Evolutionary conservation across 2,329 filamentous ascomycete species (phyloP).

Genomic region (Beauveria scarabaeidicola): DNA sequence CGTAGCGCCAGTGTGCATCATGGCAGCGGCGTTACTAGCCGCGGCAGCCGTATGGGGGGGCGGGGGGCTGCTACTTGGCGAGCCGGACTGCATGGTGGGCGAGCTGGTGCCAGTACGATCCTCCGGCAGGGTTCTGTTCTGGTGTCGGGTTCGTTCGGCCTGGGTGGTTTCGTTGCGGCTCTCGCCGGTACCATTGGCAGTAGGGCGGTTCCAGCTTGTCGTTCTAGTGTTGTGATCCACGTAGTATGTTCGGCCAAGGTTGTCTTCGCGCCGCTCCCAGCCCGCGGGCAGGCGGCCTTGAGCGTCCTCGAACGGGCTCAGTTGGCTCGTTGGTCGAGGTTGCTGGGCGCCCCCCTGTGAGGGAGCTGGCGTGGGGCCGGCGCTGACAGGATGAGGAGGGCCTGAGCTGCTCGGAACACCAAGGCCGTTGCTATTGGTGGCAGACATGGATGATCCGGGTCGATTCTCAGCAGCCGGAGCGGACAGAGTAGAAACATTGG

Average conservation of each 20-base stretch:
- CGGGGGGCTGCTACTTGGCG: conserved; percentile 30
- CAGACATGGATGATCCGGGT: conserved; percentile 45
- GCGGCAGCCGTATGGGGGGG: conserved; percentile 24
- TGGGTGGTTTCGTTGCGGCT: conserved; percentile 73
- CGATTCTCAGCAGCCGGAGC: conserved; percentile 38
- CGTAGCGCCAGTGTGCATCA: conserved; percentile 90
- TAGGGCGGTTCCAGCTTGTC: conserved; percentile 91
- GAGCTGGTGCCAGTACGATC: conserved; percentile 91
- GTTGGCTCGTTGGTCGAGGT: conserved; percentile 31
- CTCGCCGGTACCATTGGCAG: conserved; percentile 67
- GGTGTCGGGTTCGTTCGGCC: conserved; percentile 84
- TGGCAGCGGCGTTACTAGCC: conserved; percentile 55
- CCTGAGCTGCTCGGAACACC: conserved; percentile 33
- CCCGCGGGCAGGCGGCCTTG: conserved; percentile 86
- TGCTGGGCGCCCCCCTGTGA: conserved; percentile 23
- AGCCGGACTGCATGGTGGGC: conserved; percentile 58
- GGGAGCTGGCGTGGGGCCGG: conserved; percentile 28
- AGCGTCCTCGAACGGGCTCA: conserved; percentile 94
- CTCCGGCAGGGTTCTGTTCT: conserved; percentile 91
- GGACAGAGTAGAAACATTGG: conserved; percentile 25
- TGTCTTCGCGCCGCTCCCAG: conserved; percentile 94
- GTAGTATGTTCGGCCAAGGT: conserved; percentile 91
- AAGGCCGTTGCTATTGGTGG: conserved; percentile 34
- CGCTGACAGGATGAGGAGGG: conserved; percentile 39
- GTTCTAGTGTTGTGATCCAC: conserved; percentile 96